Evolutionary conservation across 1,139 yeast species (phyloP).

Genomic region (Candida sanyaensis): DNA sequence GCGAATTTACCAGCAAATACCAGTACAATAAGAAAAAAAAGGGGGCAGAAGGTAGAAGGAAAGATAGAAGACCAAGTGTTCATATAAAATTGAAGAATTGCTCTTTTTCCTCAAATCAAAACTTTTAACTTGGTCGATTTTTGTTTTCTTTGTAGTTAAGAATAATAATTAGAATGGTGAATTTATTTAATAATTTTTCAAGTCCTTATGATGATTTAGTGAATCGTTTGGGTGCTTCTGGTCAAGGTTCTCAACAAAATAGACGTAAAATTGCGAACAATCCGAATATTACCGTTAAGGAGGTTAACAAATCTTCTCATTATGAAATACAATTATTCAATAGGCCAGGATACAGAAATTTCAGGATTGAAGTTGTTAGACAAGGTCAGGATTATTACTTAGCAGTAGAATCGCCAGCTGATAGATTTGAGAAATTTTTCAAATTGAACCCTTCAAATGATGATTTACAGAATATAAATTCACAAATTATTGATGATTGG

Average conservation of each 20-base stretch:
- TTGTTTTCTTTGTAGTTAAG: not conserved
- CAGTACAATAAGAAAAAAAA: not conserved
- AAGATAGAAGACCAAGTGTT: not conserved
- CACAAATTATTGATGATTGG: slow-evolving; percentile 3
- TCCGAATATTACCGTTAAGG: slow-evolving; percentile 4
- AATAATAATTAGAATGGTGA: not conserved
- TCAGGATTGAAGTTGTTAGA: slow-evolving; percentile 11
- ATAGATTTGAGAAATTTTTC: slow-evolving; percentile 9
- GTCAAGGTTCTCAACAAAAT: not conserved
- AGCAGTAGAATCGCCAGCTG: slow-evolving; percentile 8
- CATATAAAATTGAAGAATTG: not conserved
- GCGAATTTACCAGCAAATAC: not conserved
- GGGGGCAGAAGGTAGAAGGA: no score
- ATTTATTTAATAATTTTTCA: not conserved
- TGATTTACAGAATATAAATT: slow-evolving; percentile 7
- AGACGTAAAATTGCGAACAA: not conserved
- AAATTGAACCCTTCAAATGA: slow-evolving; percentile 6
- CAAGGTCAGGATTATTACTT: slow-evolving; percentile 5
- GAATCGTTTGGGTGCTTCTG: not conserved
- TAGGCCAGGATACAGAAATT: slow-evolving; percentile 8
- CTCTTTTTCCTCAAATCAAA: not conserved
- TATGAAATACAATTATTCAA: slow-evolving; percentile 11
- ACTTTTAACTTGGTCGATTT: not conserved
- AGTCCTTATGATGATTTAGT: slow-evolving; percentile 6
- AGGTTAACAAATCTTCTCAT: slow-evolving; percentile 3